Evolutionary conservation across 805 yeast genomes (phyloP), one percentile per base, ranked within the genome.

Genomic region (Lipomyces sp.): DNA sequence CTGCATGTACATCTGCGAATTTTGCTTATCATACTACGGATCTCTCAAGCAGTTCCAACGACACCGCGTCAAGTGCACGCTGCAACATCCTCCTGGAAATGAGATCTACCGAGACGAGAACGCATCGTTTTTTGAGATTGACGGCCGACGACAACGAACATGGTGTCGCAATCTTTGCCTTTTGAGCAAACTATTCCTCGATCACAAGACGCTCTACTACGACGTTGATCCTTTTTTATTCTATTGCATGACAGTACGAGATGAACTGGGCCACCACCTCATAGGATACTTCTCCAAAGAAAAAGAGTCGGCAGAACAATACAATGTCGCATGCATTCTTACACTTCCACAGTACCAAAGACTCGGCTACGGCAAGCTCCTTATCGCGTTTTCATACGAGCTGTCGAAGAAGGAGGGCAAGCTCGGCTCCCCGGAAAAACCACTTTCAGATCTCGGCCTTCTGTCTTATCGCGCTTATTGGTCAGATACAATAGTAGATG

Each of bases 181-280:
- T 49, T 69, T 93, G n/a, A 82, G 89, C 0, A 93, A 93, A 67
- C 71, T 93, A 48, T 93, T 93, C 63, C 72, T 93, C 63, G 98
- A 93, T 70, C 98, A 93, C 73, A 93, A 93, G 66, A 89, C 98
- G 0, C 75, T 93, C 33, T 93, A 93, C 70, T 93, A 93, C 67
- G 99, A 93, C 67, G 99, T 93, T 42, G 99, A 93, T 67, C 99
- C 99, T 2, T 93, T 93, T 61, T 71, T 93, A 61, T 93, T 93
- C 65, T 93, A 93, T 67, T 86, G 96, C 63, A 93, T 93, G 98
- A 89, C 97, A 0, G 77, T 81, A 51, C 76, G 87, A 53, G 96
- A 91, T 61, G 89, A 84, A 53, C 77, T 80, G 54, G 98, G 98
- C 1, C 98, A 91, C 67, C 98, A 93, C 70, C 73, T 93, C 41